Evolutionary conservation across 495 filamentous ascomycete species (phyloP), one percentile per base, ranked within the genome.

Genomic region (Penicillium daleae): DNA sequence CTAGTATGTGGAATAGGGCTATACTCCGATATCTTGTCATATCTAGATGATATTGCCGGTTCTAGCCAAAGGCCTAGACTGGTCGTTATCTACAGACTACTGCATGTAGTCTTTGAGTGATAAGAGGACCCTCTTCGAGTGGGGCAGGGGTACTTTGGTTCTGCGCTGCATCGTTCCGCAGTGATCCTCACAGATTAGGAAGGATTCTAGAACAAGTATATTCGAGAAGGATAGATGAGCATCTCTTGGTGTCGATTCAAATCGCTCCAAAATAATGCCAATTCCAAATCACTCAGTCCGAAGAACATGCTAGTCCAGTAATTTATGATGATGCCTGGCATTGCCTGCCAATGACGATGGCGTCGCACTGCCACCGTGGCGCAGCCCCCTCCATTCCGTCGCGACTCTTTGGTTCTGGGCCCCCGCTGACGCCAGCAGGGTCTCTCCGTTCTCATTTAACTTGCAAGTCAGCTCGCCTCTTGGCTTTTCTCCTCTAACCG

Each of bases 311-410:
- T 31, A 17, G 15, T 29, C 24, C 13, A 19, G 21, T 40, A 1
- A 1, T 1, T 10, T 60, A 32, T 22, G 7, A n/a, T 31, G 51
- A 29, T 32, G 27, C 24, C 29, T 54, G 51, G 19, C 42, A 15
- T 29, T 32, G 27, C 24, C 29, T 54, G 51, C 42, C 42, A 15
- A 57, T 48, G 56, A 27, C 13, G 50, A 39, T 12, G 50, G 31
- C 7, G 10, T 40, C 35, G 26, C 57, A 60, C 50, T 39, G 62
- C 62, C 62, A 56, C 62, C 12, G 50, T 56, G 62, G 62, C 62
- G 56, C 57, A 64, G 50, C 42, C 22, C n/a, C 32, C 32, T 12
- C 29, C 21, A 57, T 57, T 48, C 40, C 39, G 39, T 57, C 42
- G 42, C 42, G 42, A 12, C 42, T 19, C 21, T 12, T 12, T 46